Percentiles rank a stretch among this genome's conserved stretches.
Evolutionary conservation across 371 early-diverging fungal species (phyloP).

Genomic region (Mortierella sp.): DNA sequence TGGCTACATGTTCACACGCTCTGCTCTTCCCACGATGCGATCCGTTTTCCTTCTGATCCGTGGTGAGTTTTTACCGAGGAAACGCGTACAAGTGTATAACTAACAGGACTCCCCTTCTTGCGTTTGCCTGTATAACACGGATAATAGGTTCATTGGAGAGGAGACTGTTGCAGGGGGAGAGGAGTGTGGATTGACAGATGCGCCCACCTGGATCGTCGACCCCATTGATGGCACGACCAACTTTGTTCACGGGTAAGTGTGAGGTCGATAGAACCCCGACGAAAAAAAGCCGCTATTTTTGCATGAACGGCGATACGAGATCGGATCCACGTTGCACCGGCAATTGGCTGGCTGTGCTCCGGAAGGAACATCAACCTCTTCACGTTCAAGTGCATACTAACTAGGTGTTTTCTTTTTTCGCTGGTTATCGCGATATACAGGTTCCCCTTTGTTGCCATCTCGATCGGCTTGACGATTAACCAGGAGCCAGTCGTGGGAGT

Average conservation of each 20-base stretch:
- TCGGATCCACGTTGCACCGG: conserved; percentile 1
- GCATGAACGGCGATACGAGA: not conserved
- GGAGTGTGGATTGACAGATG: conserved; percentile 72
- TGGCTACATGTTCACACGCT: not conserved
- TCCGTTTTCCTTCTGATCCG: not conserved
- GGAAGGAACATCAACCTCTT: no score
- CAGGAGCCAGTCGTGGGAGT: conserved; percentile 89
- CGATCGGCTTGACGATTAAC: conserved; percentile 84
- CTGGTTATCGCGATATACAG: conserved; percentile 44
- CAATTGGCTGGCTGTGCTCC: not conserved
- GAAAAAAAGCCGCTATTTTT: not conserved
- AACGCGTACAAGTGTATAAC: not conserved
- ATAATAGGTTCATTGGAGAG: conserved; percentile 86
- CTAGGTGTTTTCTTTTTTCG: not conserved
- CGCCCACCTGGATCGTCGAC: conserved; percentile 94
- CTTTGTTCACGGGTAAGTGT: conserved; percentile 83
- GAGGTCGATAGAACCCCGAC: not conserved
- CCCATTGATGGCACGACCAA: conserved; percentile 94
- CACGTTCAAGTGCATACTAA: not conserved
- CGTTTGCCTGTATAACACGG: not conserved
- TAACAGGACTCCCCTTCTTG: no score
- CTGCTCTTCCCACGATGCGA: not conserved
- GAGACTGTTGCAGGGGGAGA: conserved; percentile 80
- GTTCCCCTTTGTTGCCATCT: conserved; percentile 89
- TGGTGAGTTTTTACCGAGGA: not conserved